Evolutionary conservation across 2,329 filamentous ascomycete species (phyloP), one percentile per base, ranked within the genome.

Genomic region (Fusarium foetens): DNA sequence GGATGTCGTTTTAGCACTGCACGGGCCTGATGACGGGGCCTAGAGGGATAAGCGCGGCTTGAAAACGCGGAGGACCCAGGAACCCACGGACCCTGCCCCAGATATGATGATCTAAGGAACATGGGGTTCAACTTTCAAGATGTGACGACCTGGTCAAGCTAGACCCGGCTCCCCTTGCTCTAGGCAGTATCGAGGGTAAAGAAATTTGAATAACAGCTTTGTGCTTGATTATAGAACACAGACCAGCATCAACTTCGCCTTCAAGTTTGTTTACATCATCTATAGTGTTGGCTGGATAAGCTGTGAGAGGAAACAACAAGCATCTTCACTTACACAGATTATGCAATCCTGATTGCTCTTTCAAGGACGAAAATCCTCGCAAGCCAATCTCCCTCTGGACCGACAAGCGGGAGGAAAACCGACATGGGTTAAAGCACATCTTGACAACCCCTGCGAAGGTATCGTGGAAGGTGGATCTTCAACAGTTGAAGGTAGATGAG

Each of bases 81-180:
- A 71, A 75, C 70, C 67, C 66, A 75, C 72, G 66, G 68, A 71
- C 66, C 72, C 54, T 68, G 70, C 66, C 66, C 71, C 71, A 60
- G 71, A 69, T 66, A 62, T 58, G 48, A 68, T 64, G 52, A 59
- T 67, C 48, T 59, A 62, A 51, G 51, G 55, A 58, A 42, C 48
- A 48, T 62, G 46, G 55, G 54, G 43, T 69, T 58, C 51, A 61
- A 66, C 39, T 21, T 51, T 51, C 48, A 51, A 66, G 51, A 62
- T 58, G 53, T 70, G 49, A 71, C 51, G 51, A 61, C 59, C 46
- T 53, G 70, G 62, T 39, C 60, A 60, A 64, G 60, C 46, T 60
- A 66, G 55, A 62, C 51, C 63, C 41, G 35, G 42, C 43, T 53
- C 35, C 64, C 58, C 52, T 63, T 59, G 33, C 46, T 64, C 25